Evolutionary conservation across 2,329 filamentous ascomycete genomes (phyloP).

Genomic region (Pseudogymnoascus sp.): DNA sequence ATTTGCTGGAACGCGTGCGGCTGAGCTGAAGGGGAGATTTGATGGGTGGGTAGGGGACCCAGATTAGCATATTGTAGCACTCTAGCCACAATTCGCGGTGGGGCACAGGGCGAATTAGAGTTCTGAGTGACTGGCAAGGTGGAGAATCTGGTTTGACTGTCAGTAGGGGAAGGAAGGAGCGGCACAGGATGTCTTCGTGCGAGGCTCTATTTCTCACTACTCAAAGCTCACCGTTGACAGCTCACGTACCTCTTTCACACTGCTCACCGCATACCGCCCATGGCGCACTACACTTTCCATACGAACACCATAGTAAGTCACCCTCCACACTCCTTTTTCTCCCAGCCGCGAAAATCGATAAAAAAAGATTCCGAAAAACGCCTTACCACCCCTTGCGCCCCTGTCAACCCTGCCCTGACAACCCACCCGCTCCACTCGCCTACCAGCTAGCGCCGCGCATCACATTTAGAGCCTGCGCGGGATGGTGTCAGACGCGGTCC

Average conservation of each 20-base stretch:
- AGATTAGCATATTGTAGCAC: too few relatives aligned
- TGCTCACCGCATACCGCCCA: too few relatives aligned
- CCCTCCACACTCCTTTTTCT: neutral
- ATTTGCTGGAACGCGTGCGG: neutral
- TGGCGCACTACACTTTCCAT: neutral
- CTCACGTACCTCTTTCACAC: neutral
- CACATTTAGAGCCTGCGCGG: neutral
- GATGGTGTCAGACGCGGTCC: constrained; percentile 4
- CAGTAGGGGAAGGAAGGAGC: neutral
- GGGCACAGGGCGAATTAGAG: neutral
- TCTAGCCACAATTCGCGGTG: neutral
- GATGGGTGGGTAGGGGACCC: neutral
- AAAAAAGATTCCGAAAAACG: neutral
- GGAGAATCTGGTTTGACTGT: neutral
- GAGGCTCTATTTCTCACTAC: neutral
- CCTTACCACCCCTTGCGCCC: neutral
- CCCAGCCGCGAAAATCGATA: neutral
- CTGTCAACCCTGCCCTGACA: neutral
- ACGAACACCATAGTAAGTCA: neutral
- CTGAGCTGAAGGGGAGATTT: constrained; percentile 1
- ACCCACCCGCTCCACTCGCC: neutral
- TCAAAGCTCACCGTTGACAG: neutral
- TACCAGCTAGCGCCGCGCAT: neutral
- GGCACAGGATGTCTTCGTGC: neutral
- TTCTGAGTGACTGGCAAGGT: neutral